phyloP scores from a whole-genome alignment of 2,329 filamentous ascomycete genomes.

The Gnomoniopsis sp. region DNA sequence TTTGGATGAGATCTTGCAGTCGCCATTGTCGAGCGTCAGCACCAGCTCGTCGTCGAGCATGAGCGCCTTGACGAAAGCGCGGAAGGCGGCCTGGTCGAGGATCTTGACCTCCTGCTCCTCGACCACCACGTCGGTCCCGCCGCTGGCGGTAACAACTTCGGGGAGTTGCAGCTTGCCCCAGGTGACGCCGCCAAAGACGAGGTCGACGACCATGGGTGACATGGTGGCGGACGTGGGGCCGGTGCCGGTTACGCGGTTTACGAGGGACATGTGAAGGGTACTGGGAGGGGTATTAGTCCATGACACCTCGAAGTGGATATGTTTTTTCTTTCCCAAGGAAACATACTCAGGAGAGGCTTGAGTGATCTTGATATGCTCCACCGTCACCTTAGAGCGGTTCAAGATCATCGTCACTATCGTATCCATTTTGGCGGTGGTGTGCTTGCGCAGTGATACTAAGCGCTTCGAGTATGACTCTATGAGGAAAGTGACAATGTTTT shows the following conservation, averaged over 20 bases:
- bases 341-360: slow-evolving; percentile 29
- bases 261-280: slow-evolving; percentile 27
- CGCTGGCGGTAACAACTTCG: slow-evolving; percentile 26
- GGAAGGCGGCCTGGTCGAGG: slow-evolving; percentile 26
- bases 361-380: slow-evolving; percentile 28
- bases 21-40: slow-evolving; percentile 27
- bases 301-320: neutral
- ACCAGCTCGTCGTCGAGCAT: slow-evolving; percentile 26
- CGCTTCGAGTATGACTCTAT: neutral
- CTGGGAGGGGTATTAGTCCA: slow-evolving; percentile 17
- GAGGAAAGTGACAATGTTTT: neutral
- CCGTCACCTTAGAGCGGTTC: slow-evolving; percentile 25
- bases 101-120: slow-evolving; percentile 28
- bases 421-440: slow-evolving; percentile 20
- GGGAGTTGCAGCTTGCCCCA: slow-evolving; percentile 30
- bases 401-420: slow-evolving; percentile 28
- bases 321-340: too few species aligned
- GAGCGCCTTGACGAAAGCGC: slow-evolving; percentile 29
- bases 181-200: slow-evolving; percentile 27
- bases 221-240: slow-evolving; percentile 29
- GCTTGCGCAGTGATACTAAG: neutral
- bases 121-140: slow-evolving; percentile 26
- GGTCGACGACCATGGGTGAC: slow-evolving; percentile 25
- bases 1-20: slow-evolving; percentile 24
- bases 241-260: slow-evolving; percentile 28